Evolutionary conservation across 495 filamentous ascomycete species (phyloP).

Genomic region (Aspergillus leporis): DNA sequence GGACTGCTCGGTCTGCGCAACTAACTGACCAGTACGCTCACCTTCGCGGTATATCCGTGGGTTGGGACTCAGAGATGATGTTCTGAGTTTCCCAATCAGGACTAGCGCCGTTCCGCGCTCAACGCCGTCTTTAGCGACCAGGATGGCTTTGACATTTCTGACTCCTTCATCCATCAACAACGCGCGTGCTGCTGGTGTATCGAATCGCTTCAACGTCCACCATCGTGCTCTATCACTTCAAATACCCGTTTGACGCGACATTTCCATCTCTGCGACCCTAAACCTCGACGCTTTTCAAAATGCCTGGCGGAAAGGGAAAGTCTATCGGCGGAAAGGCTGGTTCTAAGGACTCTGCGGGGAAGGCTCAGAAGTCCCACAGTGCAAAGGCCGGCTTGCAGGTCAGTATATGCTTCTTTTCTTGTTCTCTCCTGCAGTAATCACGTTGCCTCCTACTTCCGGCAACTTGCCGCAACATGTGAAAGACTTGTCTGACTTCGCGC

Average conservation of each 20-base stretch:
- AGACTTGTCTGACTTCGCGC: not conserved
- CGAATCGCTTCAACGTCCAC: slow-evolving; percentile 39
- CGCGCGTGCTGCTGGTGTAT: slow-evolving; percentile 40
- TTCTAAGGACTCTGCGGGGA: slow-evolving; percentile 67
- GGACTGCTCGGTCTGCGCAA: not conserved
- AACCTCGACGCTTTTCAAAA: slow-evolving; percentile 41
- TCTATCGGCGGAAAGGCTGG: slow-evolving; percentile 93
- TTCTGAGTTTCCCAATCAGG: slow-evolving; percentile 33
- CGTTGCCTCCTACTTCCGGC: slow-evolving; percentile 1
- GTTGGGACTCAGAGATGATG: not conserved
- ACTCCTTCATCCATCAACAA: slow-evolving; percentile 55
- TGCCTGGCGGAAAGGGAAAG: slow-evolving; percentile 92
- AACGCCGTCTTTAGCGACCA: slow-evolving; percentile 45
- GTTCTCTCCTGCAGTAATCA: slow-evolving; percentile 6
- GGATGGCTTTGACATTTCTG: slow-evolving; percentile 47
- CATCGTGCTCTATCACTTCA: slow-evolving; percentile 26
- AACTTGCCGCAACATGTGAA: not conserved
- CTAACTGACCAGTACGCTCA: not conserved
- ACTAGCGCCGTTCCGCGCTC: slow-evolving; percentile 39
- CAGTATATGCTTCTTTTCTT: slow-evolving; percentile 44
- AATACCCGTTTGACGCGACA: slow-evolving; percentile 26
- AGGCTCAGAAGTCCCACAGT: slow-evolving; percentile 97
- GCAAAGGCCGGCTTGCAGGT: slow-evolving; percentile 98
- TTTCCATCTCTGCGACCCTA: slow-evolving; percentile 29
- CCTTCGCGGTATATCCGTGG: slow-evolving; percentile 1